Evolutionary conservation across 2,329 filamentous ascomycete species (phyloP), one percentile per base, ranked within the genome.

Genomic region (Aspergillus pseudotamarii): DNA sequence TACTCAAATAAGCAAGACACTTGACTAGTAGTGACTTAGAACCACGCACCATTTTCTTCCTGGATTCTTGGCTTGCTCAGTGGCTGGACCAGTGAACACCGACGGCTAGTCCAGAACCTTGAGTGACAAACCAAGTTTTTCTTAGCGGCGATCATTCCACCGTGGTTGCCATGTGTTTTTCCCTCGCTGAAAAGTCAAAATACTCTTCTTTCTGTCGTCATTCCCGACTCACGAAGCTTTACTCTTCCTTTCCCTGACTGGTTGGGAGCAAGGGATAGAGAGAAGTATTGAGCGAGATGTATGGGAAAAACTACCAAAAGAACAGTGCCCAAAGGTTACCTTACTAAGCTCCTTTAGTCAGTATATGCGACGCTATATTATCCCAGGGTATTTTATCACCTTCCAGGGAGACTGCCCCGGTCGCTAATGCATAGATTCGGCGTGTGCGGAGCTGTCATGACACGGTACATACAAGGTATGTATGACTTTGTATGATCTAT

Each of bases 141-240:
- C 53, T 61, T 68, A 69, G 67, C 64, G 68, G 68, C 67, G 68
- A 70, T 70, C 68, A 70, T 69, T 70, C 66, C 68, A 64, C 63
- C 68, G 62, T 69, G 66, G 68, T 68, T 68, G 67, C 67, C 67
- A 69, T 70, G 68, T 70, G 68, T 68, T 60, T 61, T 50, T 30
- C n/a, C 64, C 64, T 60, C 65, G 48, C 51, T 55, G 64, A 68
- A 68, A 68, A 67, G 64, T 64, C 65, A 68, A 68, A 66, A 62
- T 34, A 59, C 51, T 55, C 32, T 54, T 23, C 6, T 41, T 41
- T 51, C 43, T 32, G 38, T 32, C 50, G 56, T 26, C 14, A 23
- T 57, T 56, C 54, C 34, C 23, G 38, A 38, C 28, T 28, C 16
- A 30, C n/a, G 34, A 43, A 43, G n/a, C 23, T 41, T 41, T 43